These are phyloP conservation scores for Breviolum minutum DNA, from an alignment of 73 alveolate genomes.

Conservation along the genomic window DNA sequence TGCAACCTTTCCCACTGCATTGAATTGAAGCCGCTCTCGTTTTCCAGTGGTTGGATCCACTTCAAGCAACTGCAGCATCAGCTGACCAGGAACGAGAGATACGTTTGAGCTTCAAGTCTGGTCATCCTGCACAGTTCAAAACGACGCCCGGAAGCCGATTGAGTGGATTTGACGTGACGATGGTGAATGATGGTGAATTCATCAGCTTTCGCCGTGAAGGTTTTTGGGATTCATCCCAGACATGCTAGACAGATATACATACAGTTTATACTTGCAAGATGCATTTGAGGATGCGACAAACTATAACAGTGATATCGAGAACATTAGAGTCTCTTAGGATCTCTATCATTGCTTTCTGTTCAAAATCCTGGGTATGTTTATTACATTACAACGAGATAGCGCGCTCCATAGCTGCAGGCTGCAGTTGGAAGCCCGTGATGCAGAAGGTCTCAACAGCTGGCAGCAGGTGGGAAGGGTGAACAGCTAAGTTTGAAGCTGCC, in stretches of 20 bases:
- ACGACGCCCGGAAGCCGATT: constrained; percentile 1
- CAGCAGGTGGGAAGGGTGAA: constrained; percentile 16
- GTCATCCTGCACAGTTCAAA: constrained; percentile 80
- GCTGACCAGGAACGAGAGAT: constrained; percentile 69
- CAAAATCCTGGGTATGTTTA: too few relatives aligned
- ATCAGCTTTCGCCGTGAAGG: too few relatives aligned
- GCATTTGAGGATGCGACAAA: too few relatives aligned
- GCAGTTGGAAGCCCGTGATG: constrained; percentile 72
- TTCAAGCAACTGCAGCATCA: not conserved
- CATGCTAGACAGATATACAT: not conserved
- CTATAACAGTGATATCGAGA: not conserved
- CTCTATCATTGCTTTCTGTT: too few relatives aligned
- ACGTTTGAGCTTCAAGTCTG: constrained; percentile 73
- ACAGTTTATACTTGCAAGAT: not conserved
- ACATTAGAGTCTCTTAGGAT: too few relatives aligned
- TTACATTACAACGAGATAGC: too few relatives aligned
- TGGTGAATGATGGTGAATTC: not conserved
- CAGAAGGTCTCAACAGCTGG: constrained; percentile 70
- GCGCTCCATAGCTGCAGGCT: constrained; percentile 25
- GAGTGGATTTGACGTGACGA: not conserved
- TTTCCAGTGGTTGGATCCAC: not conserved
- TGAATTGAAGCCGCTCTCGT: too few relatives aligned
- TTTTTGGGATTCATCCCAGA: too few relatives aligned
- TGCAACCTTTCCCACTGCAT: too few relatives aligned
- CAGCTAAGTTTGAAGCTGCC: not conserved